Evolutionary conservation across 768 basidiomycete genomes (phyloP).

Genomic region (Naganishia friedmannii): DNA sequence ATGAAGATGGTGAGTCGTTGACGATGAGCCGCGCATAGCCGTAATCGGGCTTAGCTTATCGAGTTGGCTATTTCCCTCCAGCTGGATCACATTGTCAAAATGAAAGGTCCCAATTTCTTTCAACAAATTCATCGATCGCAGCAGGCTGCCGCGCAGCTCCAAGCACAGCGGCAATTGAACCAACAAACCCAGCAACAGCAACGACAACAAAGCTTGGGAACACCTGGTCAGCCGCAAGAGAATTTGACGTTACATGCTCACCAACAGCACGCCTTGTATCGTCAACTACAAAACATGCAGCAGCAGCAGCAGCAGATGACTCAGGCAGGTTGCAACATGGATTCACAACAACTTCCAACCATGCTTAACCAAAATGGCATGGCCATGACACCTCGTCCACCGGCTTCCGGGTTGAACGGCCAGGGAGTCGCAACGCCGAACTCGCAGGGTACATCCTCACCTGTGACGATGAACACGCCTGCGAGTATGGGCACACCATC

Average conservation of each 20-base stretch:
- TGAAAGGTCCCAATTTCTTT: constrained; percentile 13
- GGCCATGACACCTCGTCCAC: constrained; percentile 10
- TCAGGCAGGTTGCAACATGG: background rate
- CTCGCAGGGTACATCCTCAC: constrained; percentile 17
- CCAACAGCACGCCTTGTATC: constrained; percentile 15
- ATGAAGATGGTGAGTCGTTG: constrained; percentile 5
- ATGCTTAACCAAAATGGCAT: background rate
- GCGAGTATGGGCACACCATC: constrained; percentile 16
- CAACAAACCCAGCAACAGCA: constrained; percentile 25
- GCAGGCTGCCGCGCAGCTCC: constrained; percentile 5
- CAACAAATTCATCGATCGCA: constrained; percentile 9
- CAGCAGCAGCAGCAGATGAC: constrained; percentile 27
- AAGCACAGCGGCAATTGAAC: constrained; percentile 18
- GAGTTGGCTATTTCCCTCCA: background rate
- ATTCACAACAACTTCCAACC: background rate
- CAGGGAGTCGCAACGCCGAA: constrained; percentile 11
- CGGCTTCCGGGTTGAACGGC: background rate
- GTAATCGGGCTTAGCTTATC: background rate
- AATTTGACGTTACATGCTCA: constrained; percentile 11
- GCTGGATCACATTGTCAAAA: constrained; percentile 22
- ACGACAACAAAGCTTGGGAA: constrained; percentile 2
- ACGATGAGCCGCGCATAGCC: background rate
- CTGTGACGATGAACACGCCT: constrained; percentile 4
- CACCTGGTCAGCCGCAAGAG: constrained; percentile 11
- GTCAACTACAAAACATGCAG: constrained; percentile 24